Conservation (phyloP, 176 grass and related monocot species). For the Typha latifolia region DNA sequence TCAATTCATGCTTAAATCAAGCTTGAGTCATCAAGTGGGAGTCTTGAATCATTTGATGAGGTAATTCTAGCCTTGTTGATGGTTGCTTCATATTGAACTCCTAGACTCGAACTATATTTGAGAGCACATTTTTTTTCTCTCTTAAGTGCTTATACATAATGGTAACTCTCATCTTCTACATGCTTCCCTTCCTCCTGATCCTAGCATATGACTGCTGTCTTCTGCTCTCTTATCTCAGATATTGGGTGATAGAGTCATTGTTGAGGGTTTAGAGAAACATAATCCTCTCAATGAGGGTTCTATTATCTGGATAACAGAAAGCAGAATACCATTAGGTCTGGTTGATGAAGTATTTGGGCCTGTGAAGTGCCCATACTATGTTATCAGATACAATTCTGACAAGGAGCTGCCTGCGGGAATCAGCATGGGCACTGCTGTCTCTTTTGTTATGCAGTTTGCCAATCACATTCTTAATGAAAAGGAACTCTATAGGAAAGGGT, state of each 20-base stretch:
- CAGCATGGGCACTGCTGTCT: slow-evolving; percentile 51
- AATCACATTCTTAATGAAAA: slow-evolving; percentile 65
- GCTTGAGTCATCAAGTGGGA: neutral
- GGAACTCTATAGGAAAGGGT: slow-evolving; percentile 67
- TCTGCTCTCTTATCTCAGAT: slow-evolving; percentile 38
- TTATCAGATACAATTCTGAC: slow-evolving; percentile 61
- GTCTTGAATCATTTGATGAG: neutral
- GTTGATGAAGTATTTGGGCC: slow-evolving; percentile 93
- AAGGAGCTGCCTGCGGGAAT: slow-evolving; percentile 62
- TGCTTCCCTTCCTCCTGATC: neutral
- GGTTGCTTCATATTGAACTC: neutral
- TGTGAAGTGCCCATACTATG: slow-evolving; percentile 81
- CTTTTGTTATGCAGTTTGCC: slow-evolving; percentile 69
- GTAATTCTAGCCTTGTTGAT: neutral
- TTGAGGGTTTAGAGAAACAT: slow-evolving; percentile 77
- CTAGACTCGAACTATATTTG: neutral
- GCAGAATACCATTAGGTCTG: slow-evolving; percentile 48
- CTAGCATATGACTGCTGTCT: neutral
- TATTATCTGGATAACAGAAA: slow-evolving; percentile 89
- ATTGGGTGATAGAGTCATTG: slow-evolving; percentile 67
- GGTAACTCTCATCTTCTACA: neutral
- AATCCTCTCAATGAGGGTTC: slow-evolving; percentile 80
- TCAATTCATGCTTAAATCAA: too few relatives aligned
- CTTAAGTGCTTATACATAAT: neutral
- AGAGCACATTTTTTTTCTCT: neutral